A percentile compares a stretch with the other conserved stretches of the same genome.
phyloP scores from a whole-genome alignment of 306 rosid species.

The Calophaca sinica region DNA sequence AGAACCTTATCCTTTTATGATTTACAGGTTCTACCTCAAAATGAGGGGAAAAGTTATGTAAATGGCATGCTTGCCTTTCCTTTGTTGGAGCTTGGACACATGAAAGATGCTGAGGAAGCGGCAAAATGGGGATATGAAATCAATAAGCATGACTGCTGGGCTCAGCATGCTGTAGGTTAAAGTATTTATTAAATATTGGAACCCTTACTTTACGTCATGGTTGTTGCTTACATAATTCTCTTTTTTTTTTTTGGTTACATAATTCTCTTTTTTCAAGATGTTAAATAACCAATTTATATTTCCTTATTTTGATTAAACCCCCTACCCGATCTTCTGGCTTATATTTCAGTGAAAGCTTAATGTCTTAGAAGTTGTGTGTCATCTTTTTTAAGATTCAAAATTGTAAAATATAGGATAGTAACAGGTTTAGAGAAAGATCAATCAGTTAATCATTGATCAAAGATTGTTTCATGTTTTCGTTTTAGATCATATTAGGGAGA shows the following conservation, averaged over 20 bases:
- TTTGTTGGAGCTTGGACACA: conserved; percentile 73
- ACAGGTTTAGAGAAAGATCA: not conserved
- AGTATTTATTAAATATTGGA: conserved; percentile 8
- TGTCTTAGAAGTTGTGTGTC: not conserved
- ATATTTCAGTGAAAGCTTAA: not conserved
- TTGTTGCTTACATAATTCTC: not conserved
- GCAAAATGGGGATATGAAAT: conserved; percentile 71
- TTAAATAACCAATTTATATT: conserved; percentile 14
- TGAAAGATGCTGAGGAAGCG: conserved; percentile 82
- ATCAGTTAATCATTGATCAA: conserved; percentile 5
- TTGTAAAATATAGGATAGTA: not conserved
- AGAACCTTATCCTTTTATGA: conserved; percentile 28
- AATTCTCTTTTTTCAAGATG: not conserved
- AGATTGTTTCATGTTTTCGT: conserved; percentile 18
- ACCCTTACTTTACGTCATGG: conserved; percentile 4
- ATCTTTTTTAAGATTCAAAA: conserved; percentile 2
- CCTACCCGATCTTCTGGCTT: not conserved
- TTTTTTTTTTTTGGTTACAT: not conserved
- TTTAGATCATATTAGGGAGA: conserved; percentile 18
- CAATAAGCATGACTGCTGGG: conserved; percentile 73
- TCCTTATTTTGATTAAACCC: not conserved
- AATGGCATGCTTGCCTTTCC: conserved; percentile 88
- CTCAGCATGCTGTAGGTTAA: conserved; percentile 77
- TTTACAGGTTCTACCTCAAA: conserved; percentile 70
- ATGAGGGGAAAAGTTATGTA: conserved; percentile 64